These are phyloP conservation scores for Eremochloa ophiuroides DNA, from an alignment of 176 grass and related monocot species.

Conservation along the genomic window DNA sequence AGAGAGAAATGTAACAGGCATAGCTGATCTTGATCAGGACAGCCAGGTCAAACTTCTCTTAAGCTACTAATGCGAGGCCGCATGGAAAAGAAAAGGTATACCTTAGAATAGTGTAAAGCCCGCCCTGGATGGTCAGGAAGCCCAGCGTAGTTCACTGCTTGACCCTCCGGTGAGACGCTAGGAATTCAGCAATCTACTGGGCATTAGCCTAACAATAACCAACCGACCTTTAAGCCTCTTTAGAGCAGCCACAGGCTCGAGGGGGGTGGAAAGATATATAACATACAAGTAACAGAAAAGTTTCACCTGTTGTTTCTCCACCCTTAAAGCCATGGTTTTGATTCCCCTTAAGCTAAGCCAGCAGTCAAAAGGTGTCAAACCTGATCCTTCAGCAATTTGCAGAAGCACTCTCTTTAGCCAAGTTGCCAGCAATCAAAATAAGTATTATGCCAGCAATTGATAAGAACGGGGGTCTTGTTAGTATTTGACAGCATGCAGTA, in stretches of 20 bases:
- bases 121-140: slow-evolving; percentile 77
- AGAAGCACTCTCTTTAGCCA: slow-evolving; percentile 90
- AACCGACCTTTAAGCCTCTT: not conserved
- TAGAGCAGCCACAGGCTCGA: not conserved
- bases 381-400: slow-evolving; percentile 92
- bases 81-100: slow-evolving; percentile 17
- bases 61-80: not conserved
- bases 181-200: slow-evolving; percentile 93
- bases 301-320: slow-evolving; percentile 87
- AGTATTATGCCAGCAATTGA: not conserved
- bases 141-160: slow-evolving; percentile 84
- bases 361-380: slow-evolving; percentile 86
- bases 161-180: slow-evolving; percentile 80
- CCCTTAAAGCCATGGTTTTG: slow-evolving; percentile 90
- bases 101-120: slow-evolving; percentile 87
- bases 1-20: not conserved
- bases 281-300: not conserved
- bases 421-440: slow-evolving; percentile 34
- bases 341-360: slow-evolving; percentile 88
- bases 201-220: slow-evolving; percentile 72
- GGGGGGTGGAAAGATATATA: not conserved
- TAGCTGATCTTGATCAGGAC: not conserved
- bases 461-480: not conserved
- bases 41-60: not conserved
- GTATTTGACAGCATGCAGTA: not conserved